Evolutionary conservation across 371 early-diverging fungal species (phyloP).

Genomic region (Mucor circinelloides): DNA sequence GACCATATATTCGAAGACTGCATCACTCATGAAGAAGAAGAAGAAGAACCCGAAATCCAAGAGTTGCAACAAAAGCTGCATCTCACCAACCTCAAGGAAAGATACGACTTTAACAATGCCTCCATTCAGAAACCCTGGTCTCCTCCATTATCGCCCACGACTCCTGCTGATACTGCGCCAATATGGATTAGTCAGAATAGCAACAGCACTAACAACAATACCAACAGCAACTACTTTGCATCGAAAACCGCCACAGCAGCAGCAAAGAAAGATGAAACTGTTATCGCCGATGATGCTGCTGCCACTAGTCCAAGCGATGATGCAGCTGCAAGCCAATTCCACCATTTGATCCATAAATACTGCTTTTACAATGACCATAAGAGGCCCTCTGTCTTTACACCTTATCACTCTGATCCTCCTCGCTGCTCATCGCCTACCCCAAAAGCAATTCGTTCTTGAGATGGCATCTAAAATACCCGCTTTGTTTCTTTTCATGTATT

Average conservation of each 20-base stretch:
- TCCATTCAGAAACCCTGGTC: constrained; percentile 9
- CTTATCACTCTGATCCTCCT: constrained; percentile 10
- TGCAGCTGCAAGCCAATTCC: constrained; percentile 14
- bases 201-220: background rate
- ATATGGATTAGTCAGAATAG: constrained; percentile 4
- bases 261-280: background rate
- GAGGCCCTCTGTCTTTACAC: background rate
- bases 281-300: no score
- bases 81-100: background rate
- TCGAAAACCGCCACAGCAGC: background rate
- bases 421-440: constrained; percentile 4
- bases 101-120: constrained; percentile 6
- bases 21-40: background rate
- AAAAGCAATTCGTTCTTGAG: constrained; percentile 2
- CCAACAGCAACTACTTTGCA: background rate
- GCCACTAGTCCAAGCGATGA: background rate
- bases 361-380: constrained; percentile 43
- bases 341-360: constrained; percentile 48
- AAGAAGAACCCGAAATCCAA: background rate
- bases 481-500: background rate
- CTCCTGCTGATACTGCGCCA: constrained; percentile 14
- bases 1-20: constrained; percentile 15
- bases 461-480: background rate
- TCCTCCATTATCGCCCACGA: constrained; percentile 23
- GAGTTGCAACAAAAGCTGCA: background rate